phyloP scores from a whole-genome alignment of 2,329 filamentous ascomycete species.

The Nectriaceae sp. region DNA sequence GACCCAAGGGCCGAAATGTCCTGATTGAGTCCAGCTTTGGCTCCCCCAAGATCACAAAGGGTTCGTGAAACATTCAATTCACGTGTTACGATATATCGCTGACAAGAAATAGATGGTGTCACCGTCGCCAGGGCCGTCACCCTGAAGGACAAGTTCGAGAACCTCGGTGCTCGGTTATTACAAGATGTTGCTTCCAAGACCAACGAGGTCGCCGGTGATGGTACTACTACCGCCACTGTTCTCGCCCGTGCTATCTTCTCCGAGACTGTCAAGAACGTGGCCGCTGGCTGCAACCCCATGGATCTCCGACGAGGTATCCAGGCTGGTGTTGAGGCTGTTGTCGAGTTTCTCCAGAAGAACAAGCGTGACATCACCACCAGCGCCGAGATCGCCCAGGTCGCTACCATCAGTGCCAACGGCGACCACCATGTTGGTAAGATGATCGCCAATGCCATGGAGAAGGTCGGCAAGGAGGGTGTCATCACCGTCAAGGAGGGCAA shows the following conservation, averaged over 20 bases:
- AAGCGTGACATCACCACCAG: constrained; percentile 98
- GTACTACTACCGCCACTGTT: constrained; percentile 96
- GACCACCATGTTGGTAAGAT: constrained; percentile 93
- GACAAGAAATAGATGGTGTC: constrained; percentile 68
- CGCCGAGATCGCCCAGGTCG: constrained; percentile 95
- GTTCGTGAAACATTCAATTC: constrained; percentile 50
- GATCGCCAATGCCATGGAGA: constrained; percentile 98
- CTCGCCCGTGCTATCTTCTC: constrained; percentile 98
- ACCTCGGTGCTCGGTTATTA: constrained; percentile 93
- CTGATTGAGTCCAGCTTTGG: constrained; percentile 98
- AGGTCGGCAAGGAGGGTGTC: constrained; percentile 99
- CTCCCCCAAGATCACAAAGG: constrained; percentile 99
- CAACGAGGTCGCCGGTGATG: constrained; percentile 98
- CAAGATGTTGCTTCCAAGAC: constrained; percentile 99
- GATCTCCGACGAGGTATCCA: constrained; percentile 96
- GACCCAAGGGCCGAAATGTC: constrained; percentile 97
- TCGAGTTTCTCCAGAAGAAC: constrained; percentile 92
- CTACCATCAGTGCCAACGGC: constrained; percentile 97
- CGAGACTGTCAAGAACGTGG: constrained; percentile 99
- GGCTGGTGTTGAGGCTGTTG: constrained; percentile 91
- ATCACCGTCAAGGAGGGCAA: constrained; percentile 99
- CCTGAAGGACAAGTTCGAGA: constrained; percentile 99
- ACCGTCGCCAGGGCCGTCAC: constrained; percentile 87
- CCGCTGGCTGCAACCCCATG: constrained; percentile 99
- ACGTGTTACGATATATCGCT: constrained; percentile 9